Evolutionary conservation across 345 rosid genomes (phyloP), one percentile per base, ranked within the genome.

Genomic region (Hibiscus tridactylites): DNA sequence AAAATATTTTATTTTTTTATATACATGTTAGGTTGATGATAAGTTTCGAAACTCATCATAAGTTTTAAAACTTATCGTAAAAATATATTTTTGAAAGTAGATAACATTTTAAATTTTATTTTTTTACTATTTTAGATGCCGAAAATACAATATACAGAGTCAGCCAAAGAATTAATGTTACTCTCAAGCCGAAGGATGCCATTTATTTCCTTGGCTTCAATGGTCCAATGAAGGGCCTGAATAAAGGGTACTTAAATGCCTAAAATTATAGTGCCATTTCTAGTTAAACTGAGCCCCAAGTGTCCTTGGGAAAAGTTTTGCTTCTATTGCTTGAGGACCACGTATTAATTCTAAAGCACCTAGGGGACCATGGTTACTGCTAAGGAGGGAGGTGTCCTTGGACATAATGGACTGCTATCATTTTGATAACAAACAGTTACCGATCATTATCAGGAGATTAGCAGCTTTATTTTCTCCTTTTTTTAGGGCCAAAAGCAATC

Each of bases 381-480:
- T 6, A 50, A 52, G n/a, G 3, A 15, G 46, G 39, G 50, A 8
- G 60, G 24, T 57, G 78, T 74, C 75, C 70, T 35, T 52, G n/a
- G 58, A 19, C 59, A 21, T 15, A 24, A 21, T 42, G 68, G 31
- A 5, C 24, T 42, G 11, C 31, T 42, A 39, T 19, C 29, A 37
- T 3, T 42, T 64, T 39, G 31, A 11, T 19, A 3, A 4, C 8
- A 19, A 70, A 70, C 16, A 65, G 72, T 17, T 33, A 66, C 49
- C n/a, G 73, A 67, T 71, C 16, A 59, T 17, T 37, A 62, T 21
- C 78, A 60, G 68, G 69, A 60, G 77, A 75, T 73, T 52, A 70
- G 65, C 74, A 69, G 73, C 77, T 82, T 82, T 79, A 60, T 72
- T 77, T 61, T 58, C 17, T 63, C 52, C 71, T 52, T 73, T 52